A percentile compares a stretch with the other conserved stretches of the same genome.
These are phyloP conservation scores for Penicillium chermesinum DNA, from an alignment of 495 filamentous ascomycete genomes.

Conservation along the genomic window DNA sequence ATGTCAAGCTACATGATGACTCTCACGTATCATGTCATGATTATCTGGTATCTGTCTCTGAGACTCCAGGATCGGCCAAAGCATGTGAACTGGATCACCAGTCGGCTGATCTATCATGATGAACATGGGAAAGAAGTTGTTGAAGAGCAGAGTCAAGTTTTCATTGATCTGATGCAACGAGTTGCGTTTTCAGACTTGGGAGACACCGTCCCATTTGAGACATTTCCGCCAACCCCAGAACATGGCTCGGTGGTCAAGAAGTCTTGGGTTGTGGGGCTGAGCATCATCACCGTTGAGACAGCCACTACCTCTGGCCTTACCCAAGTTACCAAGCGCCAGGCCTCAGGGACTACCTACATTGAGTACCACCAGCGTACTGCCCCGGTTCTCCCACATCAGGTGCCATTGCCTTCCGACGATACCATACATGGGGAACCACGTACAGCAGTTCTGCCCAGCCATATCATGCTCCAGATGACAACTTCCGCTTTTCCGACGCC, in stretches of 20 bases:
- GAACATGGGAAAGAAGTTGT: slow-evolving; percentile 65
- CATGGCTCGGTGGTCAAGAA: slow-evolving; percentile 67
- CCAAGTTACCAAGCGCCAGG: slow-evolving; percentile 76
- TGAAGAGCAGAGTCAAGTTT: slow-evolving; percentile 90
- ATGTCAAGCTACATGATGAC: slow-evolving; percentile 80
- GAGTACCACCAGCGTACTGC: slow-evolving; percentile 68
- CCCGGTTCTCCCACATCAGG: slow-evolving; percentile 62
- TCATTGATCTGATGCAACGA: slow-evolving; percentile 93
- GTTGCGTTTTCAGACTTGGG: slow-evolving; percentile 80
- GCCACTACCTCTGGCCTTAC: slow-evolving; percentile 66
- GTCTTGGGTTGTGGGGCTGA: slow-evolving; percentile 83
- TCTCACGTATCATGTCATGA: slow-evolving; percentile 89
- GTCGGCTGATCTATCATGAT: slow-evolving; percentile 70
- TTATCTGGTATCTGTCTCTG: slow-evolving; percentile 91
- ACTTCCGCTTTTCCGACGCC: slow-evolving; percentile 62
- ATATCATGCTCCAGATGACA: slow-evolving; percentile 72
- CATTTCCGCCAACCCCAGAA: slow-evolving; percentile 55
- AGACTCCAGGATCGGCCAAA: slow-evolving; percentile 76
- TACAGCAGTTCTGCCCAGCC: slow-evolving; percentile 63
- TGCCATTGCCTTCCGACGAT: slow-evolving; percentile 45
- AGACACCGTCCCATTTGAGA: slow-evolving; percentile 44
- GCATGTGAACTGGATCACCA: slow-evolving; percentile 89
- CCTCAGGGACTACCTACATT: slow-evolving; percentile 76
- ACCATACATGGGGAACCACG: slow-evolving; percentile 36
- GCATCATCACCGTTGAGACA: slow-evolving; percentile 81